Evolutionary conservation across 1,139 yeast genomes (phyloP), one percentile per base, ranked within the genome.

Genomic region (Wickerhamomyces sp.): DNA sequence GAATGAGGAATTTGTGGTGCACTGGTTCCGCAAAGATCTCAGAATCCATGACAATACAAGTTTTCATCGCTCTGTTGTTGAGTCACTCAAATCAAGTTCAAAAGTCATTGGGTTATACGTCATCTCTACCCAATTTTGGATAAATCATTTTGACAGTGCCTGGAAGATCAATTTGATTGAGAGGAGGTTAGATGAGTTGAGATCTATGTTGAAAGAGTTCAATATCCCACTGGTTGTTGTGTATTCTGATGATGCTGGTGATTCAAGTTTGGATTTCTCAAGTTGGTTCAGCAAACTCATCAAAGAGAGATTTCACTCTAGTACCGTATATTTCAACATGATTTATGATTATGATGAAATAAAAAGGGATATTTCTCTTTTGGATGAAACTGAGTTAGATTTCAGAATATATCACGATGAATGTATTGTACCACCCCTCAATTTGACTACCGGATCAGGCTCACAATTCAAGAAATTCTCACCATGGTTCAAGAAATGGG

Each of bases 311-410:
- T 51, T 69, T 49, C 50, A 64, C 7, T 54, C 66, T 15, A 46
- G 57, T n/a, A 65, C 69, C 27, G 57, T 76, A 7, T 71, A 61
- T 48, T 66, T 72, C 35, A 76, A 76, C 54, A 59, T 71, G 34
- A 72, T 72, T 54, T 78, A 76, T 55, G 82, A 76, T 55, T 71
- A 71, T 27, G 82, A 78, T 54, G 83, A 78, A 55, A 51, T 76
- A 42, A 61, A 71, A 31, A 64, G 75, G 30, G 69, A 67, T 38
- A 55, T 63, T 1, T 51, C 58, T 7, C 34, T 58, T 6, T 43
- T 60, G 11, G 45, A 52, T 10, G 47, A 56, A 4, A 52, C 63
- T 10, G 50, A 55, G 1, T 62, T 72, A 48, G 53, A 58, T 10
- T 59, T 71, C 2, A 43, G 49, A 7, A 44, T 47, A 3, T 60